Conservation (phyloP, 2,329 filamentous ascomycete species). For the Trichophyton equinum region DNA sequence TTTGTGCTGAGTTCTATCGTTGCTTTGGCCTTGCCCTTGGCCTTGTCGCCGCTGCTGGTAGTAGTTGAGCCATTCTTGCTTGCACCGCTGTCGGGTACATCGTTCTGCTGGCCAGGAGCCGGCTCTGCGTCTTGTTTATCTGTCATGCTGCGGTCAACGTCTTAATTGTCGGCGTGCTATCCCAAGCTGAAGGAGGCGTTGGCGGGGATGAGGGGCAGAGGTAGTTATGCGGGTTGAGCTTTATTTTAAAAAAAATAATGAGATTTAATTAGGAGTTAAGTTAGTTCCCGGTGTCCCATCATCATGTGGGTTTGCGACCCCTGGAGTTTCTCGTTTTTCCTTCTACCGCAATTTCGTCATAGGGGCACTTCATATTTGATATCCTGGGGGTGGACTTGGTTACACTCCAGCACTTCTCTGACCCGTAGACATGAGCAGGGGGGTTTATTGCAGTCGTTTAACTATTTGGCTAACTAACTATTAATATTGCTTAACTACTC, state of each 20-base stretch:
- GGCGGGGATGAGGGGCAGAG: slow-evolving; percentile 1
- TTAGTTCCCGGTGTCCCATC: not conserved
- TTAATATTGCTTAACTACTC: too few relatives aligned
- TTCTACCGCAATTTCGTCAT: too few relatives aligned
- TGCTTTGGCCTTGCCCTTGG: slow-evolving; percentile 15
- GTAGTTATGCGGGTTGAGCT: not conserved
- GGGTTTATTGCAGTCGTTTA: too few relatives aligned
- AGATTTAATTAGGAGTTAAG: not conserved
- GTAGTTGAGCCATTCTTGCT: not conserved
- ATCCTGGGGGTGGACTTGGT: too few relatives aligned
- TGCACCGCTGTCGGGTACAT: not conserved
- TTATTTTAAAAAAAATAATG: not conserved
- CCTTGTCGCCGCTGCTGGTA: slow-evolving; percentile 9
- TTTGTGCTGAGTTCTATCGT: slow-evolving; percentile 26
- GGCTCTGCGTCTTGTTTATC: not conserved
- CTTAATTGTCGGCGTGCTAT: not conserved
- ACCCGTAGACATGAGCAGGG: too few relatives aligned
- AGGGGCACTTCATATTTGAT: too few relatives aligned
- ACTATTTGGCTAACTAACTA: too few relatives aligned
- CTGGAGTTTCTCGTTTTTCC: not conserved
- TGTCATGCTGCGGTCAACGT: not conserved
- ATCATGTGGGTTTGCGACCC: not conserved
- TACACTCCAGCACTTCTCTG: too few relatives aligned
- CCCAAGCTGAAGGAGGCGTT: not conserved
- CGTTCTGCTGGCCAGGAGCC: slow-evolving; percentile 4